Conservation (phyloP, 257 asterid species). For the Solanum medicagineum region DNA sequence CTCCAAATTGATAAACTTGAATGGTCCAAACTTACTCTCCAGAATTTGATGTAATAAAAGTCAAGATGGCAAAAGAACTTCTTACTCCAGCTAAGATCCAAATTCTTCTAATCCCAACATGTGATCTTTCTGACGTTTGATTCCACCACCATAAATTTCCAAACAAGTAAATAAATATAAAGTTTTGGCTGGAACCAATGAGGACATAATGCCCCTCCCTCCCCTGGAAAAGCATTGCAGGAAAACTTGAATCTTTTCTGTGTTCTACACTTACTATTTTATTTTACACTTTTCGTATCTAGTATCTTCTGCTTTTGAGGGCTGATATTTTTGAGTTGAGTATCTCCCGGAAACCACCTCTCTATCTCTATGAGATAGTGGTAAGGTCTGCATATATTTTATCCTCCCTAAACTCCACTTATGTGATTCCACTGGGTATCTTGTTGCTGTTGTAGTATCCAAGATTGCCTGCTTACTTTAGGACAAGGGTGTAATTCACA, state of each 20-base stretch:
- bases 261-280: not conserved
- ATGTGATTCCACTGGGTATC: too few relatives aligned
- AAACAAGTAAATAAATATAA: conserved; percentile 3
- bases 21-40: not conserved
- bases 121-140: conserved; percentile 3
- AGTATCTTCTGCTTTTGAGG: too few relatives aligned
- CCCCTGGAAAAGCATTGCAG: not conserved
- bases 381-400: too few relatives aligned
- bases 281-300: too few relatives aligned
- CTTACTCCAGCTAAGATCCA: not conserved
- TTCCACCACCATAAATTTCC: conserved; percentile 1
- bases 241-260: not conserved
- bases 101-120: not conserved
- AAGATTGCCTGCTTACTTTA: not conserved
- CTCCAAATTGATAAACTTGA: not conserved
- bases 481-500: not conserved
- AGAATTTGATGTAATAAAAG: not conserved
- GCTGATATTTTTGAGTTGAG: too few relatives aligned
- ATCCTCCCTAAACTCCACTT: too few relatives aligned
- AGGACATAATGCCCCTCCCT: conserved; percentile 18
- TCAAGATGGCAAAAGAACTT: not conserved
- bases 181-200: not conserved
- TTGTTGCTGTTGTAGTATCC: not conserved
- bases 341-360: too few relatives aligned
- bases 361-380: too few relatives aligned